Conservation (phyloP, 2,329 filamentous ascomycete species). For the Clathrospora elynae region DNA sequence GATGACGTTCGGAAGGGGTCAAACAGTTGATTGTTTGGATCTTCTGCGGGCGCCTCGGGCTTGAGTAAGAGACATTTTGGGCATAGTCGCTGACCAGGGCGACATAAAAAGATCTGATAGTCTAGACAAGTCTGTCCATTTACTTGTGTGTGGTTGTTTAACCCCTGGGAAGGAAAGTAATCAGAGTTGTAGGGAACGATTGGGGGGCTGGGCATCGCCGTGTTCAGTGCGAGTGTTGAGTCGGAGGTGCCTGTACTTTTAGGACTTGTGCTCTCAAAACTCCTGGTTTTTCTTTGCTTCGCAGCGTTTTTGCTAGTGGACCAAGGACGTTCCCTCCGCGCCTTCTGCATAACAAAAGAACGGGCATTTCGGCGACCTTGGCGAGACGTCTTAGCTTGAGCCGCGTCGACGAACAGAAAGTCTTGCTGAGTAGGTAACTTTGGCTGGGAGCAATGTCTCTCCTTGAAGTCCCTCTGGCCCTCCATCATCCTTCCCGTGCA, state of each 20-base stretch:
- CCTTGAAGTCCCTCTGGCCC: conserved; percentile 31
- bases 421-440: conserved; percentile 37
- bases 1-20: conserved; percentile 43
- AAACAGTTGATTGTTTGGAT: conserved; percentile 34
- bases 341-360: conserved; percentile 50
- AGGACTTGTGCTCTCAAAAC: conserved; percentile 35
- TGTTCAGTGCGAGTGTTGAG: conserved; percentile 34
- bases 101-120: conserved; percentile 39
- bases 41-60: conserved; percentile 24
- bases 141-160: conserved; percentile 18
- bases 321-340: conserved; percentile 46
- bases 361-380: conserved; percentile 49
- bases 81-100: conserved; percentile 38
- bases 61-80: conserved; percentile 34
- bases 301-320: conserved; percentile 47
- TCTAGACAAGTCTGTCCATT: conserved; percentile 36
- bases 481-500: conserved; percentile 35
- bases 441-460: conserved; percentile 27
- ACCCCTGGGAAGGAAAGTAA: conserved; percentile 26
- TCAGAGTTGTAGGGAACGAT: conserved; percentile 20
- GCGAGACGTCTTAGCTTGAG: conserved; percentile 45
- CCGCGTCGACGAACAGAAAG: conserved; percentile 48
- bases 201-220: conserved; percentile 41
- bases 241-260: conserved; percentile 38
- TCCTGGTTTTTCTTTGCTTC: conserved; percentile 35